Percentiles rank a stretch among this genome's conserved stretches.
Evolutionary conservation across 2,329 filamentous ascomycete species (phyloP).

Genomic region (Fragosphaeria purpurea): DNA sequence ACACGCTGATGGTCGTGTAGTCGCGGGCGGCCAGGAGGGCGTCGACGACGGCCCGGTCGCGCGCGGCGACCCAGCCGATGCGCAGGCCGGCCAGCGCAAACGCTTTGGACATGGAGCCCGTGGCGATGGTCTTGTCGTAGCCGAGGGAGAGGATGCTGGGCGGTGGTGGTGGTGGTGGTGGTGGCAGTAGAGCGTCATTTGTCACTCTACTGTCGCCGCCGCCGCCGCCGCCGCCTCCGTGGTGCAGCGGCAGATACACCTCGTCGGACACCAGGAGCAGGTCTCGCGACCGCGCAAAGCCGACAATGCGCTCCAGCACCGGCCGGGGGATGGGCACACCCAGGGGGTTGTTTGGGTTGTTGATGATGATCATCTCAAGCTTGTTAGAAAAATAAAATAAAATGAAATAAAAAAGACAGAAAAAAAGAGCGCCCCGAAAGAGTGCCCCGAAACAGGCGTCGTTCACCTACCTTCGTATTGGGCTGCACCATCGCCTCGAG

Average conservation of each 20-base stretch:
- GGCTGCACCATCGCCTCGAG: slow-evolving; percentile 53
- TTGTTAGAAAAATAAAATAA: not conserved
- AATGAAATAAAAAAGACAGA: not conserved
- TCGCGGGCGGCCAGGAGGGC: slow-evolving; percentile 56
- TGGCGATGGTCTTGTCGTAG: slow-evolving; percentile 61
- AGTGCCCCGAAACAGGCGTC: too few relatives aligned
- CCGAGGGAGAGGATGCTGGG: slow-evolving; percentile 62
- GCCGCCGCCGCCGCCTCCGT: slow-evolving; percentile 33
- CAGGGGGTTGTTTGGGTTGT: slow-evolving; percentile 77
- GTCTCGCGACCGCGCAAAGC: slow-evolving; percentile 49
- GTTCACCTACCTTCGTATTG: slow-evolving; percentile 66
- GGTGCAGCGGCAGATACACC: slow-evolving; percentile 77
- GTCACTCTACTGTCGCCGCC: too few relatives aligned
- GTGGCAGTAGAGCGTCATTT: too few relatives aligned
- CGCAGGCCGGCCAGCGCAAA: slow-evolving; percentile 76
- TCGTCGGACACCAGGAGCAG: slow-evolving; percentile 68
- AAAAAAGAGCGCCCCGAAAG: not conserved
- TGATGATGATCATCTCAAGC: slow-evolving; percentile 38
- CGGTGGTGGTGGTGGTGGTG: slow-evolving; percentile 37
- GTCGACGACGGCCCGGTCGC: slow-evolving; percentile 51
- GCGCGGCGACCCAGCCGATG: slow-evolving; percentile 71
- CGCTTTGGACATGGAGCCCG: slow-evolving; percentile 76
- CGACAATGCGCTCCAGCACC: slow-evolving; percentile 50
- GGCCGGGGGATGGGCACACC: slow-evolving; percentile 57
- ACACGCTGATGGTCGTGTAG: slow-evolving; percentile 80